phyloP scores from a whole-genome alignment of 148 eudicot species.

The Gaultheria prostrata region DNA sequence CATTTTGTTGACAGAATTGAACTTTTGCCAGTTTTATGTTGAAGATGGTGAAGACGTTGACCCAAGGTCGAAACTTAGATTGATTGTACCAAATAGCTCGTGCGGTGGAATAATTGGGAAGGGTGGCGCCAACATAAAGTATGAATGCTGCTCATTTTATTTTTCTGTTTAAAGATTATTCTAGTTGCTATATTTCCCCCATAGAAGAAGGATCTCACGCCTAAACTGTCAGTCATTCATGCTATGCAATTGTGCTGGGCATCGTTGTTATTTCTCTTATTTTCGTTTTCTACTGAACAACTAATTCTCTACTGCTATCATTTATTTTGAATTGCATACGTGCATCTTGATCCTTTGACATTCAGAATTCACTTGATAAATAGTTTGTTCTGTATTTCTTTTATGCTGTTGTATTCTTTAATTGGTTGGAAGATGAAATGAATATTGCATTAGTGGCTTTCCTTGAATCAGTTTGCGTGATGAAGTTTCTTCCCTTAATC shows the following conservation, averaged over 20 bases:
- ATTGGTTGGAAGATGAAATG: conserved; percentile 7
- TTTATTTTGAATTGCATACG: neutral
- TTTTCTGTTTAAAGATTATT: neutral
- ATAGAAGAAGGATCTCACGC: conserved; percentile 1
- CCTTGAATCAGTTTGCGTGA: neutral
- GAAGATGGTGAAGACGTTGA: conserved; percentile 71
- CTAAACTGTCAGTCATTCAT: neutral
- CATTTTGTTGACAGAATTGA: neutral
- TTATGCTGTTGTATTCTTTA: neutral
- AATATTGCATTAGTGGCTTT: neutral
- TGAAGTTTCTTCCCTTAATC: neutral
- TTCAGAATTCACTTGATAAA: conserved; percentile 10
- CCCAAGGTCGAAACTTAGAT: conserved; percentile 62
- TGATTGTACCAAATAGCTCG: conserved; percentile 87
- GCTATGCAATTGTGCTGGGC: neutral
- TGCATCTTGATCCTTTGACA: neutral
- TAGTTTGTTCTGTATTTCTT: neutral
- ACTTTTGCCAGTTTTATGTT: conserved; percentile 50
- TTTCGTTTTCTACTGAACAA: conserved; percentile 3
- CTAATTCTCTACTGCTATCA: neutral
- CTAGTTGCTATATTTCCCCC: conserved; percentile 1
- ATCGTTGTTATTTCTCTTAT: conserved; percentile 3
- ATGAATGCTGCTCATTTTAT: conserved; percentile 25
- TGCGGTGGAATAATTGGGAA: conserved; percentile 99
- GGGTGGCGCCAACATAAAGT: conserved; percentile 91